phyloP scores from a whole-genome alignment of 805 yeast species.

The Ogataea saltuana region DNA sequence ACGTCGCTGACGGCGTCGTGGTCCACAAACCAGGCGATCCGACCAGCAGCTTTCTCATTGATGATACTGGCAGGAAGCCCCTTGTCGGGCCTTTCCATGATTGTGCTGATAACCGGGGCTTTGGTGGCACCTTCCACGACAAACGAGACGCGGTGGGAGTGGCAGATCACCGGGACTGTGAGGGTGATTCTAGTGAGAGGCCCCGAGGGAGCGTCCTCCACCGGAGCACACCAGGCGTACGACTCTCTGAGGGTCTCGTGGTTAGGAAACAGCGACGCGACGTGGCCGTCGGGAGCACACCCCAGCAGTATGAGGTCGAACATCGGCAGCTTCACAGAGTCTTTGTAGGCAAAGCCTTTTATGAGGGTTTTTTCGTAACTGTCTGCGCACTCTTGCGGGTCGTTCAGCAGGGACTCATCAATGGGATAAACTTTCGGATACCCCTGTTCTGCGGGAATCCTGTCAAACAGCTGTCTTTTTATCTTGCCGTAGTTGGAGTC shows the following conservation, averaged over 20 bases:
- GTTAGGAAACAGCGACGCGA: conserved; percentile 93
- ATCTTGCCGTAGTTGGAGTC: conserved; percentile 92
- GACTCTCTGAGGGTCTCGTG: conserved; percentile 86
- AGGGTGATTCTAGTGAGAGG: conserved; percentile 84
- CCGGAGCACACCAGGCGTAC: conserved; percentile 94
- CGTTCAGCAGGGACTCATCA: conserved; percentile 70
- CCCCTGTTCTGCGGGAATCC: conserved; percentile 48
- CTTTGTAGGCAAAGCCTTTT: conserved; percentile 91
- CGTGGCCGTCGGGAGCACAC: conserved; percentile 98
- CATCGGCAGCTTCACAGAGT: conserved; percentile 92
- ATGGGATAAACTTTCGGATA: conserved; percentile 81
- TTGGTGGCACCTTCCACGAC: conserved; percentile 96
- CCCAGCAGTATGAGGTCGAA: conserved; percentile 90
- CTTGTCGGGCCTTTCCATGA: conserved; percentile 96
- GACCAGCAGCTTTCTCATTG: conserved; percentile 95
- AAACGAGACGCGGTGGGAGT: conserved; percentile 87
- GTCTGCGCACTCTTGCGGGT: conserved; percentile 93
- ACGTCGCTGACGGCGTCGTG: conserved; percentile 87
- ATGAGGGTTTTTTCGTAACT: conserved; percentile 83
- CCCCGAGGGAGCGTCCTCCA: conserved; percentile 86
- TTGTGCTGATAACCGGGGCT: conserved; percentile 86
- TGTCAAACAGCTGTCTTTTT: conserved; percentile 77
- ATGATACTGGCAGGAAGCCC: conserved; percentile 93
- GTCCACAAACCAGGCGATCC: conserved; percentile 96
- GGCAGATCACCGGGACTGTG: conserved; percentile 92